Evolutionary conservation across 177 flowering plant genomes (phyloP).

Genomic region (Vitis hybrid): DNA sequence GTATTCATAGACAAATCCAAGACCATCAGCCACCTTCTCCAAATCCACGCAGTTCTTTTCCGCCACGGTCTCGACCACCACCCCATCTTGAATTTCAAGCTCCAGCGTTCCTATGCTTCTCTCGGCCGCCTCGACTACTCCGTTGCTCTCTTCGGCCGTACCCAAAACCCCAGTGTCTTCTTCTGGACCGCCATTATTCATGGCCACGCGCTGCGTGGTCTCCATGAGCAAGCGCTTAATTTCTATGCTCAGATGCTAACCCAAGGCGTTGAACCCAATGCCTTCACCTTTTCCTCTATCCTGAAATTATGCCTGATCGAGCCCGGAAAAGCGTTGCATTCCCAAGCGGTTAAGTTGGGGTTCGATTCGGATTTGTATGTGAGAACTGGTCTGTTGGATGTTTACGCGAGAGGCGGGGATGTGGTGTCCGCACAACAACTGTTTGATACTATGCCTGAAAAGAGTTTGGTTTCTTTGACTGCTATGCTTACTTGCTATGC

Average conservation of each 20-base stretch:
- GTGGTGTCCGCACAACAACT: conserved; percentile 46
- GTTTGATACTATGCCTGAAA: conserved; percentile 72
- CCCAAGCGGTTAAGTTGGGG: conserved; percentile 53
- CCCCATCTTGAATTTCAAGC: conserved; percentile 69
- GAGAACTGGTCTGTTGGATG: conserved; percentile 61
- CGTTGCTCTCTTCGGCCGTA: conserved; percentile 40
- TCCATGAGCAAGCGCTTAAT: conserved; percentile 40
- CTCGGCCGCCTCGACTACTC: conserved; percentile 51
- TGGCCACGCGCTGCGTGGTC: conserved; percentile 31
- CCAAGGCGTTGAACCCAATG: conserved; percentile 55
- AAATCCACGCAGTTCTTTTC: conserved; percentile 74
- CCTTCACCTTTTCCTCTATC: conserved; percentile 70
- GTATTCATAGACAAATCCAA: conserved; percentile 47
- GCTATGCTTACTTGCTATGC: conserved; percentile 75
- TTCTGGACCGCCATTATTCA: conserved; percentile 64
- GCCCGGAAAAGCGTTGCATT: conserved; percentile 46
- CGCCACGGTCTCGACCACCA: conserved; percentile 51
- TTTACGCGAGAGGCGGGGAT: conserved; percentile 70
- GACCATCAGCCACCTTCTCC: conserved; percentile 47
- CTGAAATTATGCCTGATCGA: conserved; percentile 48
- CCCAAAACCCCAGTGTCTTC: conserved; percentile 51
- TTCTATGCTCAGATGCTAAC: conserved; percentile 55
- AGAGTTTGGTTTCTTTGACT: conserved; percentile 58
- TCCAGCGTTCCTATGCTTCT: conserved; percentile 71
- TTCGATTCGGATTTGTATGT: conserved; percentile 54